phyloP scores from a whole-genome alignment of 371 early-diverging fungal species.

The Saksenaea oblongispora region DNA sequence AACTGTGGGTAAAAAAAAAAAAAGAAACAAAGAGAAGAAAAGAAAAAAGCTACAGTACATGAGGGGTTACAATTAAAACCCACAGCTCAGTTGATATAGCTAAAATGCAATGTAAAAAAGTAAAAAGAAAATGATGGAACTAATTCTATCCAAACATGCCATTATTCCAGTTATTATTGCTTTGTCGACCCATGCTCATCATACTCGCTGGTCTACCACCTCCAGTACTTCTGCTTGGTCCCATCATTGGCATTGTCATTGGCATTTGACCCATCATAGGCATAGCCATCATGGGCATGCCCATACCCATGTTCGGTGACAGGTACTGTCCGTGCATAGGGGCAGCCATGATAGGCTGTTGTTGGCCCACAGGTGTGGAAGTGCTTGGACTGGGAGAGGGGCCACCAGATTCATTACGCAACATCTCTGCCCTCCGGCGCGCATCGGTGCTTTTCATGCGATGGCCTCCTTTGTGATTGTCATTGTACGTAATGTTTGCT shows the following conservation, averaged over 20 bases:
- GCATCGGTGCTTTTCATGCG: conserved; percentile 17
- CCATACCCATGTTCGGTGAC: conserved; percentile 6
- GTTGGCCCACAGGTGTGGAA: conserved; percentile 9
- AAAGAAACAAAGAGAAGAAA: too few species aligned
- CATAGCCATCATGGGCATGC: conserved; percentile 5
- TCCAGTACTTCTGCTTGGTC: conserved; percentile 10
- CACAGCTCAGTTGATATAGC: too few species aligned
- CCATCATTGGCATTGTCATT: not conserved
- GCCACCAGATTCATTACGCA: conserved; percentile 16
- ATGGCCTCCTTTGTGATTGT: conserved; percentile 4
- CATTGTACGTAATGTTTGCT: not conserved
- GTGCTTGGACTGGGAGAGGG: conserved; percentile 14
- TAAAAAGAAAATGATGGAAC: not conserved
- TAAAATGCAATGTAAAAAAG: not conserved
- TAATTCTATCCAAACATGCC: not conserved
- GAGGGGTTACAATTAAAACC: too few species aligned
- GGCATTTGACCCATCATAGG: not conserved
- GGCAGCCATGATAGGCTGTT: conserved; percentile 6
- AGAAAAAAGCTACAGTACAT: too few species aligned
- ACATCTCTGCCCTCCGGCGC: conserved; percentile 24
- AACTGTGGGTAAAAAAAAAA: too few species aligned
- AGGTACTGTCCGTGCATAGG: not conserved
- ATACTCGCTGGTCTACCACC: conserved; percentile 12
- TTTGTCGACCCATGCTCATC: conserved; percentile 10
- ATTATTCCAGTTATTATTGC: not conserved